Evolutionary conservation across 345 rosid genomes (phyloP).

Genomic region (Angophora floribunda): DNA sequence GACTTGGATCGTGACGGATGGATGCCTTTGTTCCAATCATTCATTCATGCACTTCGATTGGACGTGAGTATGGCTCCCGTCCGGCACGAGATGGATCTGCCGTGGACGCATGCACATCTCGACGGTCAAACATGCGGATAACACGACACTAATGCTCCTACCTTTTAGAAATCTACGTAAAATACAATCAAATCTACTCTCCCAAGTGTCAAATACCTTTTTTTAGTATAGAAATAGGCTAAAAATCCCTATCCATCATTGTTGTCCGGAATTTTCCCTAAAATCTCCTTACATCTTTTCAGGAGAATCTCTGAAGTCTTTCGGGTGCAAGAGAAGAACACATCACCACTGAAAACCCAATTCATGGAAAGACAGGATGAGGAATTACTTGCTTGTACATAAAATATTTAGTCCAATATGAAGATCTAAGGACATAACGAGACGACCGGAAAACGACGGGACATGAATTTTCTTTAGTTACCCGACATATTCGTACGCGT

Average conservation of each 20-base stretch:
- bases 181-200: not conserved
- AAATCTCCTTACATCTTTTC: not conserved
- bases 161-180: not conserved
- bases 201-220: not conserved
- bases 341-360: not conserved
- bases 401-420: not conserved
- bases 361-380: not conserved
- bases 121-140: not conserved
- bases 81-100: not conserved
- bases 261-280: not conserved
- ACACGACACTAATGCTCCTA: not conserved
- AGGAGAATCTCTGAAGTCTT: not conserved
- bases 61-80: not conserved
- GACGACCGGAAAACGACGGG: not conserved
- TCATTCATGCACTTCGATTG: not conserved
- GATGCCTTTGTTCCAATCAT: not conserved
- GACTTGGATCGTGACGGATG: not conserved
- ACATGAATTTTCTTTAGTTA: not conserved
- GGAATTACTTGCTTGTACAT: not conserved
- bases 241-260: not conserved
- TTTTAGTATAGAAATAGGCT: not conserved
- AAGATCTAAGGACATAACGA: not conserved
- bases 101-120: not conserved
- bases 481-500: not conserved
- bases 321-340: not conserved